Conservation (phyloP, 2,329 filamentous ascomycete genomes). For the Orbilia quercus region DNA sequence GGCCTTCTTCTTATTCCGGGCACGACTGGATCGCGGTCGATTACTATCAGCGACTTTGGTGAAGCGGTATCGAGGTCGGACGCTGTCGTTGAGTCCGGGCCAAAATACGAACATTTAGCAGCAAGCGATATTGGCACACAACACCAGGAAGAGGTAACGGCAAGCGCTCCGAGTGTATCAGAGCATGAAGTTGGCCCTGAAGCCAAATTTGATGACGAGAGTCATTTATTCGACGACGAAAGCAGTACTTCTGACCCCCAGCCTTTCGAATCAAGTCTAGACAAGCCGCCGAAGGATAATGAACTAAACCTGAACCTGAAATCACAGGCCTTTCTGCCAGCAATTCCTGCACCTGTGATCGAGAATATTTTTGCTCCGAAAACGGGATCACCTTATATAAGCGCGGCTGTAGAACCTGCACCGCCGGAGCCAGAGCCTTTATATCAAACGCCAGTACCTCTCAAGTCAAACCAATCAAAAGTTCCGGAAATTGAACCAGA, state of each 20-base stretch:
- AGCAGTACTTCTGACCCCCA: not conserved
- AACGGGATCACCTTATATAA: too few species aligned
- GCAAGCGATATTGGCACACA: conserved; percentile 5
- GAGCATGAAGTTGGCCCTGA: conserved; percentile 6
- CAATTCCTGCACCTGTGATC: too few species aligned
- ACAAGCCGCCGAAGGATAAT: too few species aligned
- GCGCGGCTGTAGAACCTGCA: too few species aligned
- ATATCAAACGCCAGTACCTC: not conserved
- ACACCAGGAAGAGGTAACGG: not conserved
- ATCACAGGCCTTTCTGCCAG: too few species aligned
- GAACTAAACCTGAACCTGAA: too few species aligned
- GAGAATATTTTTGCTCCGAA: too few species aligned
- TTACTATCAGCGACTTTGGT: not conserved
- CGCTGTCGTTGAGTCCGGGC: conserved; percentile 12
- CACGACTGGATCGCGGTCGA: not conserved
- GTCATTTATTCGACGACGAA: conserved; percentile 23
- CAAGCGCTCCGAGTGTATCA: not conserved
- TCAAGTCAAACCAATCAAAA: not conserved
- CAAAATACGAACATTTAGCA: not conserved
- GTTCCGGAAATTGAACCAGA: not conserved
- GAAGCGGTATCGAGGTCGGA: conserved; percentile 26
- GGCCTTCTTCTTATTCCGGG: not conserved
- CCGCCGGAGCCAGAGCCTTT: not conserved
- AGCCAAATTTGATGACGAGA: conserved; percentile 25
- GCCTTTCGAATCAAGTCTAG: too few species aligned